These are phyloP conservation scores for Coniochaeta pulveracea DNA, from an alignment of 2,329 filamentous ascomycete genomes.

Conservation along the genomic window DNA sequence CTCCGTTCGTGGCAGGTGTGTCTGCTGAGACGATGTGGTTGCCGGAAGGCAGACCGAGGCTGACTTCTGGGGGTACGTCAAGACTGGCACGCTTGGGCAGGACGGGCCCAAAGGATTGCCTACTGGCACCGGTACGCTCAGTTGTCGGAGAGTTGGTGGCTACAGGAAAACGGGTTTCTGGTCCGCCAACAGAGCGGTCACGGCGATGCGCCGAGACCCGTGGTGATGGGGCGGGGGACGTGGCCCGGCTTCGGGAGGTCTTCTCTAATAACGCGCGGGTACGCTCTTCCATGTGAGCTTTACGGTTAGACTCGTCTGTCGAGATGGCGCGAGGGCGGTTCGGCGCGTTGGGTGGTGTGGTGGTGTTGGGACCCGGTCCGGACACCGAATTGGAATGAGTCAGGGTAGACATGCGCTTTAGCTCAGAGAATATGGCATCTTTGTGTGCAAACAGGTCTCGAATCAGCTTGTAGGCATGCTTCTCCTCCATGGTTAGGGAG, in stretches of 20 bases:
- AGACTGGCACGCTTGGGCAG: conserved; percentile 56
- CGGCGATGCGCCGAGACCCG: conserved; percentile 50
- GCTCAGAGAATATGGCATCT: conserved; percentile 85
- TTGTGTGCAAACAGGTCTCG: conserved; percentile 91
- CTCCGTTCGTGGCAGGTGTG: conserved; percentile 34
- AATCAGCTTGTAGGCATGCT: conserved; percentile 80
- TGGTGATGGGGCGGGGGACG: conserved; percentile 57
- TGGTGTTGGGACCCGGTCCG: conserved; percentile 1
- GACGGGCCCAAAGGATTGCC: conserved; percentile 37
- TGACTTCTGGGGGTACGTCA: conserved; percentile 62
- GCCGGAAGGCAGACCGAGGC: conserved; percentile 23
- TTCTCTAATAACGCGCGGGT: conserved; percentile 69
- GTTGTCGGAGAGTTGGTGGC: conserved; percentile 52
- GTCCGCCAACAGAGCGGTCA: conserved; percentile 64
- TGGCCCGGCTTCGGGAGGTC: conserved; percentile 57
- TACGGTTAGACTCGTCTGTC: conserved; percentile 90
- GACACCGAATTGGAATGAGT: conserved; percentile 48
- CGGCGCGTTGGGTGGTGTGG: conserved; percentile 18
- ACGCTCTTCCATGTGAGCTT: conserved; percentile 87
- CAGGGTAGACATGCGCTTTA: conserved; percentile 77
- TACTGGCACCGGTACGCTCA: conserved; percentile 29
- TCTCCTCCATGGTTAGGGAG: conserved; percentile 89
- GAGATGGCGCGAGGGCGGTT: conserved; percentile 76
- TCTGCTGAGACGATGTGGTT: conserved; percentile 2
- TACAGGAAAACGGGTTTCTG: conserved; percentile 77